Percentiles rank a stretch among this genome's conserved stretches.
Conservation (phyloP, 371 early-diverging fungal species). For the Saksenaea vasiformis region DNA sequence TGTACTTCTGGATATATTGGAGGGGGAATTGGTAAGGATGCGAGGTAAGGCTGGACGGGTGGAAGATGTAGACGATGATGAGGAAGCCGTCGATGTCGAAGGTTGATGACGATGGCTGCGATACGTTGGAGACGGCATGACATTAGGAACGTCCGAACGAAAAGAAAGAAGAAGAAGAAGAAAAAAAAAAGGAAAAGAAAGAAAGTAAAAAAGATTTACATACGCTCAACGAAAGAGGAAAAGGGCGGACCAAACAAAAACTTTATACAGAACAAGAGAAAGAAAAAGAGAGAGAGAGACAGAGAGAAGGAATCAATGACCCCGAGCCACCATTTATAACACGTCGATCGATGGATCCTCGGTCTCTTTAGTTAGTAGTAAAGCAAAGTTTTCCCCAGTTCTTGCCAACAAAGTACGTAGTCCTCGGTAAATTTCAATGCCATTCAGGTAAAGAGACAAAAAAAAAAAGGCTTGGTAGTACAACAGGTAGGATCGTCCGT, state of each 20-base stretch:
- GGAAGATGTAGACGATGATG: conserved; percentile 41
- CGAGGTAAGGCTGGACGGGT: conserved; percentile 51
- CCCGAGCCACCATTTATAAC: no score
- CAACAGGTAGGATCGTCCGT: no score
- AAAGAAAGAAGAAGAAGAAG: conserved; percentile 7
- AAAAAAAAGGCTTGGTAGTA: no score
- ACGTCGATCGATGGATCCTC: no score
- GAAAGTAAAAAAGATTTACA: no score
- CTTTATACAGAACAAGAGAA: neutral
- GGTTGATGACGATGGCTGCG: conserved; percentile 51
- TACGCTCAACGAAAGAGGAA: neutral
- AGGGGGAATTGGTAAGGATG: conserved; percentile 43
- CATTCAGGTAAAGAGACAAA: no score
- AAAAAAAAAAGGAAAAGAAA: neutral
- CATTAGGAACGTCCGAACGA: neutral
- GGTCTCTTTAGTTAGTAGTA: no score
- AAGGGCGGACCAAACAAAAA: neutral
- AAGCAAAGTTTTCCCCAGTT: no score
- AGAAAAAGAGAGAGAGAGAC: no score
- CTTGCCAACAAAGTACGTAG: no score
- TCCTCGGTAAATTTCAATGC: no score
- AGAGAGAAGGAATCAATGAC: no score
- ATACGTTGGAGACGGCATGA: conserved; percentile 24
- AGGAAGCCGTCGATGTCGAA: conserved; percentile 43
- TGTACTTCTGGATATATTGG: conserved; percentile 49